These are phyloP conservation scores for rapeseed (Brassica napus) DNA, from an alignment of 345 rosid genomes.

Conservation along the genomic window Da-Ae NC_063443.1:11686501-11687000, in stretches of 20 bases:
- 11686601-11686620: constrained; percentile 91
- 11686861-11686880: not conserved
- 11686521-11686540: constrained; percentile 49
- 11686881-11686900: not conserved
- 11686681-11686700: constrained; percentile 56
- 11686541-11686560: constrained; percentile 50
- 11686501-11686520: constrained; percentile 14
- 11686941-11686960: constrained; percentile 9
- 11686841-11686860: constrained; percentile 24
- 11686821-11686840: constrained; percentile 67
- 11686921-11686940: constrained; percentile 15
- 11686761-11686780: constrained; percentile 93
- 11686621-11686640: constrained; percentile 51
- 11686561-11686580: constrained; percentile 76
- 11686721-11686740: constrained; percentile 84
- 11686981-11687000: constrained; percentile 94
- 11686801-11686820: constrained; percentile 94
- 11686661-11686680: constrained; percentile 8
- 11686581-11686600: constrained; percentile 82
- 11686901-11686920: not conserved
- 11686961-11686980: constrained; percentile 68
- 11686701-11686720: constrained; percentile 91
- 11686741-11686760: constrained; percentile 58
- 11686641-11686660: constrained; percentile 26
- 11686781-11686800: constrained; percentile 99